These are phyloP conservation scores for Umbelopsis sp. DNA, from an alignment of 192 early-diverging fungal species.

Conservation along the genomic window DNA sequence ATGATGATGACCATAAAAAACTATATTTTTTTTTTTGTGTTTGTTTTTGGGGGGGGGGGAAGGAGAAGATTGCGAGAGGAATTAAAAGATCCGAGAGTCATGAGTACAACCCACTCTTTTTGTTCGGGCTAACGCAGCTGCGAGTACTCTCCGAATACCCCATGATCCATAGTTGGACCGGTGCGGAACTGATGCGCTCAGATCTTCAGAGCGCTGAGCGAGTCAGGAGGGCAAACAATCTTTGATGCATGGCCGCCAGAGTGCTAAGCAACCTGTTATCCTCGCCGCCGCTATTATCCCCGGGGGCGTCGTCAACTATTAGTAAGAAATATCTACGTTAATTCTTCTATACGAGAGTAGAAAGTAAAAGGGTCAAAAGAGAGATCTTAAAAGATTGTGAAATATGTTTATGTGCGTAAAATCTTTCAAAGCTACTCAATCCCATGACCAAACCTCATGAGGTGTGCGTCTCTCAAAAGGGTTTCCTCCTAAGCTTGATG, in stretches of 20 bases:
- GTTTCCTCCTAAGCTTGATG: conserved; percentile 12
- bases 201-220: neutral
- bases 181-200: neutral
- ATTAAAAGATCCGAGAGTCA: neutral
- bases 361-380: neutral
- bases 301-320: neutral
- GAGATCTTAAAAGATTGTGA: neutral
- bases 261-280: neutral
- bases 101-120: neutral
- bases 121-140: neutral
- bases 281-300: neutral
- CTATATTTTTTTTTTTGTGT: too few species aligned
- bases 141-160: neutral
- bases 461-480: conserved; percentile 7
- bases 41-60: too few species aligned
- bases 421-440: neutral
- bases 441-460: conserved; percentile 16
- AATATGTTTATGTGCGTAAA: neutral
- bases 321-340: neutral
- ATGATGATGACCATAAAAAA: too few species aligned
- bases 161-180: neutral
- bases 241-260: conserved; percentile 7
- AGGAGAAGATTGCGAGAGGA: too few species aligned
- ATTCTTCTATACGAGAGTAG: too few species aligned
- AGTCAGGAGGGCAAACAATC: conserved; percentile 18